Percentiles rank a stretch among this genome's conserved stretches.
Evolutionary conservation across 116 monocot species (phyloP).

Genomic region (Dioscorea cayenensis): DNA sequence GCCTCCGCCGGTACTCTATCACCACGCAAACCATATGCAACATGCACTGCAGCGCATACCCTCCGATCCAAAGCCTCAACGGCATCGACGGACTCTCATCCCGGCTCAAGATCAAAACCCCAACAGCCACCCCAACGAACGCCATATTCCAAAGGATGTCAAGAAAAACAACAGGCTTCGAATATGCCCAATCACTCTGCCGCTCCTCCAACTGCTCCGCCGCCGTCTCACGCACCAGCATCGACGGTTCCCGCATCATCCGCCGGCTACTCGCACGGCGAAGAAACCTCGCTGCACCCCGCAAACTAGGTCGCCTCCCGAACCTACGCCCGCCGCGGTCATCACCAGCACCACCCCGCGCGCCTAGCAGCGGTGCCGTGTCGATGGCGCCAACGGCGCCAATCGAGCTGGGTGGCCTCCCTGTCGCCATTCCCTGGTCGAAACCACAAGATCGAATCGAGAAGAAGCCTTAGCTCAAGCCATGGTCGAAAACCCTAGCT

Average conservation of each 20-base stretch:
- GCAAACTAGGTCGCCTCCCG: constrained; percentile 26
- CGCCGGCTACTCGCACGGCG: constrained; percentile 65
- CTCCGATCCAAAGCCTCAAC: constrained; percentile 72
- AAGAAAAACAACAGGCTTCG: constrained; percentile 79
- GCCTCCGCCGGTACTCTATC: constrained; percentile 67
- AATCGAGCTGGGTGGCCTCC: constrained; percentile 17
- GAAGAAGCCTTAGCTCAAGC: background rate
- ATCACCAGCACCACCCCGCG: constrained; percentile 13
- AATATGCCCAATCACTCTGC: constrained; percentile 93
- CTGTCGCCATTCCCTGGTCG: constrained; percentile 21
- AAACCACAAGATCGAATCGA: background rate
- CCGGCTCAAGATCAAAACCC: constrained; percentile 38
- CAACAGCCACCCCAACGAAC: constrained; percentile 55
- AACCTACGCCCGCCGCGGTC: constrained; percentile 13
- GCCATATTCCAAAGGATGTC: constrained; percentile 86
- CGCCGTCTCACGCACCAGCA: constrained; percentile 81
- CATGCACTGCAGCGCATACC: constrained; percentile 78
- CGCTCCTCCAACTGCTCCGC: constrained; percentile 89
- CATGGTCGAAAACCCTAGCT: background rate
- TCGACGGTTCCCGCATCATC: constrained; percentile 84
- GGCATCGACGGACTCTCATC: constrained; percentile 77
- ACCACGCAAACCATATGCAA: constrained; percentile 82
- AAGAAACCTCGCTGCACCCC: constrained; percentile 68
- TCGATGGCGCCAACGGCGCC: constrained; percentile 16
- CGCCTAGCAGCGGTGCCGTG: constrained; percentile 43